Percentiles rank a stretch among this genome's conserved stretches.
Conservation (phyloP, 257 asterid genomes). For the Gynochthodes officinalis region DNA sequence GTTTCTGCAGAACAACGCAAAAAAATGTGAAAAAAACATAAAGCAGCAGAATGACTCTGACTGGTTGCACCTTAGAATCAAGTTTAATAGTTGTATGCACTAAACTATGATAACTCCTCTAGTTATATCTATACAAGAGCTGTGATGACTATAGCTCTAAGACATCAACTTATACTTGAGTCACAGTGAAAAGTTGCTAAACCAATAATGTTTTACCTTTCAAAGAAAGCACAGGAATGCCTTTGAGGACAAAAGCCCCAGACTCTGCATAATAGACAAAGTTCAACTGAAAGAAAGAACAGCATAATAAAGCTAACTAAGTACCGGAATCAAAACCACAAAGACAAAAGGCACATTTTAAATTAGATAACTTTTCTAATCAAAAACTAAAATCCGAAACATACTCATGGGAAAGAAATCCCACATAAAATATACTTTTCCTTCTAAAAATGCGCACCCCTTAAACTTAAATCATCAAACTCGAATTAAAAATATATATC, state of each 20-base stretch:
- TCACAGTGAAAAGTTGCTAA: background rate
- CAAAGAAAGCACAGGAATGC: constrained; percentile 30
- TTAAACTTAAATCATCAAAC: background rate
- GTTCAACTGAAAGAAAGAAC: constrained; percentile 22
- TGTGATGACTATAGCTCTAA: background rate
- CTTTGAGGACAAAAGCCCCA: constrained; percentile 36
- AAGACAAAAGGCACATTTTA: background rate
- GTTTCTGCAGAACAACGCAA: constrained; percentile 60
- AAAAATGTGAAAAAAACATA: constrained; percentile 11
- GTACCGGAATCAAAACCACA: background rate
- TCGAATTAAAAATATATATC: background rate
- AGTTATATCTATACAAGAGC: background rate
- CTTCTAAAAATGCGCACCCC: background rate
- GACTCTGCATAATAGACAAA: constrained; percentile 32
- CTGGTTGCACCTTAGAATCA: background rate
- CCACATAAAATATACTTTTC: background rate
- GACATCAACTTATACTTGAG: background rate
- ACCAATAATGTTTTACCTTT: constrained; percentile 20
- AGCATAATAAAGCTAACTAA: constrained; percentile 1
- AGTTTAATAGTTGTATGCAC: background rate
- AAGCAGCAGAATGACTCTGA: constrained; percentile 11
- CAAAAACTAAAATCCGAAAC: background rate
- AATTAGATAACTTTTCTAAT: background rate
- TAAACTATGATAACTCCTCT: background rate
- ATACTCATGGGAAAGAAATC: background rate